phyloP scores from a whole-genome alignment of 2,329 filamentous ascomycete species.

The Daldinia sp. region DNA sequence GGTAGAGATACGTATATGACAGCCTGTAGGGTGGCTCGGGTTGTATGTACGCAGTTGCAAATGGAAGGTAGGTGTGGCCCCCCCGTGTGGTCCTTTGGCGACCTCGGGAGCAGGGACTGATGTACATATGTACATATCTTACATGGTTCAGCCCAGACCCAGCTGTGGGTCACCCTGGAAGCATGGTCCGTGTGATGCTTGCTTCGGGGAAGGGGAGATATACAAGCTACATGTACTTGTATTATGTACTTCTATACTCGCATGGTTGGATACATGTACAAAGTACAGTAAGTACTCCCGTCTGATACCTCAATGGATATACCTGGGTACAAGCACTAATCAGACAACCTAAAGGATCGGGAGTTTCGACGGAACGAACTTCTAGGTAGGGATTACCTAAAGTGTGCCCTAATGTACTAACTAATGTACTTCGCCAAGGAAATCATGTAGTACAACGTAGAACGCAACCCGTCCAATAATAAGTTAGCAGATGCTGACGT shows the following conservation, averaged over 20 bases:
- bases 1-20: conserved; percentile 19
- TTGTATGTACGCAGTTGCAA: conserved; percentile 42
- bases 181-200: conserved; percentile 35
- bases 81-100: conserved; percentile 28
- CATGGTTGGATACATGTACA: background rate
- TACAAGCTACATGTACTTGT: background rate
- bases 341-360: conserved; percentile 33
- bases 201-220: conserved; percentile 18
- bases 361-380: conserved; percentile 37
- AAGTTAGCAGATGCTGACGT: conserved; percentile 21
- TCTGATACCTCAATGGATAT: too few species aligned
- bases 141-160: conserved; percentile 40
- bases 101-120: conserved; percentile 42
- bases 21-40: conserved; percentile 23
- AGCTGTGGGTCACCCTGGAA: conserved; percentile 15
- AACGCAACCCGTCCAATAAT: conserved; percentile 30
- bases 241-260: background rate
- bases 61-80: conserved; percentile 43
- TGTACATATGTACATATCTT: conserved; percentile 10
- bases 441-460: conserved; percentile 23
- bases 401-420: conserved; percentile 27
- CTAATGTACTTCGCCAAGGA: conserved; percentile 26
- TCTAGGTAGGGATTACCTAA: conserved; percentile 31
- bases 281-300: too few species aligned
- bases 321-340: conserved; percentile 2